Conservation (phyloP, 805 yeast genomes). For the Zygotorulaspora florentina region DNA sequence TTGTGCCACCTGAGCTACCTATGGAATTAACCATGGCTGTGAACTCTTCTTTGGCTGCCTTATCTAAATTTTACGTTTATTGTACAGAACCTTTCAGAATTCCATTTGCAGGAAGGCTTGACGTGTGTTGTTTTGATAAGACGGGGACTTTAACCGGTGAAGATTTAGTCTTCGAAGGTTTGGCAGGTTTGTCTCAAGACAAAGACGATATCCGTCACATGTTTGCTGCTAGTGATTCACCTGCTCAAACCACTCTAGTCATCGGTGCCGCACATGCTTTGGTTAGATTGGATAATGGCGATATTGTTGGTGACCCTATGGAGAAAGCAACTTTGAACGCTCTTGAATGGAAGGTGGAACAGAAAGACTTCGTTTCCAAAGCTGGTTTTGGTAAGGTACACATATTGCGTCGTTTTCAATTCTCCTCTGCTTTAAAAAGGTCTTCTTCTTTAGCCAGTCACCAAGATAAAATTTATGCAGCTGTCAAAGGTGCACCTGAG, state of each 20-base stretch:
- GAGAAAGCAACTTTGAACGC: slow-evolving; percentile 93
- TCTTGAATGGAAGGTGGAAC: slow-evolving; percentile 77
- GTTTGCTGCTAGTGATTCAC: slow-evolving; percentile 53
- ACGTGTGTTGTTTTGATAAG: slow-evolving; percentile 97
- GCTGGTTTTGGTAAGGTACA: slow-evolving; percentile 45
- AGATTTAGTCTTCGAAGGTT: slow-evolving; percentile 92
- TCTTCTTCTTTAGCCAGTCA: slow-evolving; percentile 78
- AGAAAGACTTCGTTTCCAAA: slow-evolving; percentile 65
- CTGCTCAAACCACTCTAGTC: slow-evolving; percentile 61
- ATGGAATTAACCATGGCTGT: slow-evolving; percentile 99
- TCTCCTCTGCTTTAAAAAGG: slow-evolving; percentile 92
- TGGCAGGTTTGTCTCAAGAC: slow-evolving; percentile 67
- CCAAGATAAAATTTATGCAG: slow-evolving; percentile 58
- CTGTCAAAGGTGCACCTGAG: slow-evolving; percentile 98
- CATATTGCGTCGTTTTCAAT: slow-evolving; percentile 91
- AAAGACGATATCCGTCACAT: slow-evolving; percentile 51
- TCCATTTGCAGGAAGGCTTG: slow-evolving; percentile 96
- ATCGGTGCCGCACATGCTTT: slow-evolving; percentile 96
- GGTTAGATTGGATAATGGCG: slow-evolving; percentile 92
- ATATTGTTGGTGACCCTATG: slow-evolving; percentile 98
- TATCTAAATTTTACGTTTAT: slow-evolving; percentile 81
- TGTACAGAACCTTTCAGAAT: slow-evolving; percentile 99
- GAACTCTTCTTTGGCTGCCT: slow-evolving; percentile 81
- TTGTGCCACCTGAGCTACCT: slow-evolving; percentile 97
- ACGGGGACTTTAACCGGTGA: slow-evolving; percentile 98